A percentile compares a stretch with the other conserved stretches of the same genome.
phyloP scores from a whole-genome alignment of 106 monocot genomes.

The Amphibolis antarctica region DNA sequence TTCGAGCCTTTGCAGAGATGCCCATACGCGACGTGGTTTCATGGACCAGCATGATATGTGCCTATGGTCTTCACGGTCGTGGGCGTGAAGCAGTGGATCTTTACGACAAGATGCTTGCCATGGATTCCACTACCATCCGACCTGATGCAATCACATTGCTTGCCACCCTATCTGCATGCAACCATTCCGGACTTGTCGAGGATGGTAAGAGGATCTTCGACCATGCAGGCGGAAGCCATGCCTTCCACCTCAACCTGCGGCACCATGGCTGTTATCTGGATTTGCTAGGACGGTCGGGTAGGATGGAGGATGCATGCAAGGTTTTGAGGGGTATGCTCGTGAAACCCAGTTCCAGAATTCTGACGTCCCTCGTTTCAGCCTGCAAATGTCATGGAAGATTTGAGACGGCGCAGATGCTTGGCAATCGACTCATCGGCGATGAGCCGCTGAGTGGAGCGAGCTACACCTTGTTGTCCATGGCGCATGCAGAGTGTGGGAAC shows the following conservation, averaged over 20 bases:
- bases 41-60: slow-evolving; percentile 20
- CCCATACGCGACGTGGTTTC: slow-evolving; percentile 17
- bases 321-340: slow-evolving; percentile 21
- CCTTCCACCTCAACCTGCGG: neutral
- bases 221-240: neutral
- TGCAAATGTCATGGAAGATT: slow-evolving; percentile 22
- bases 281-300: slow-evolving; percentile 21
- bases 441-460: slow-evolving; percentile 33
- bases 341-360: slow-evolving; percentile 12
- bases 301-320: slow-evolving; percentile 27
- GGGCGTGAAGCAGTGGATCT: slow-evolving; percentile 19
- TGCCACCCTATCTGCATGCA: slow-evolving; percentile 22
- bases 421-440: slow-evolving; percentile 14
- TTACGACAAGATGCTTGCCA: slow-evolving; percentile 11
- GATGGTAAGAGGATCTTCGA: slow-evolving; percentile 23
- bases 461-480: slow-evolving; percentile 20
- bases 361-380: slow-evolving; percentile 24
- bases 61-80: slow-evolving; percentile 20
- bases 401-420: slow-evolving; percentile 21
- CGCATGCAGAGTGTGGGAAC: slow-evolving; percentile 23
- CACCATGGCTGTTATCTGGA: slow-evolving; percentile 40
- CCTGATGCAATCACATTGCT: slow-evolving; percentile 11
- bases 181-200: slow-evolving; percentile 27
- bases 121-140: neutral
- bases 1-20: slow-evolving; percentile 13